A percentile compares a stretch with the other conserved stretches of the same genome.
Conservation (phyloP, 1,139 yeast species). For the Hansenula sp. region DNA sequence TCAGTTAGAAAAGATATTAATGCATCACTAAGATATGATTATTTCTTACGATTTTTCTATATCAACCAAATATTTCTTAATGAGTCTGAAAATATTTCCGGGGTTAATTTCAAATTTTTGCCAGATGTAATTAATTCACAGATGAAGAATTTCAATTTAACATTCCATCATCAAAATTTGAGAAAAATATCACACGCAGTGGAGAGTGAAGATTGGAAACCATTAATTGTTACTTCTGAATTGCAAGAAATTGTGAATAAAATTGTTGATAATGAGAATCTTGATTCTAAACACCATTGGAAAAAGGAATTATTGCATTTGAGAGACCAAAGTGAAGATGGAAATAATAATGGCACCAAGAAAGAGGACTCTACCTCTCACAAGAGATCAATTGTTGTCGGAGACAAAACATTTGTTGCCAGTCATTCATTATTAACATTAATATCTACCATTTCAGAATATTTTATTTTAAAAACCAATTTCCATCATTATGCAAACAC, state of each 20-base stretch:
- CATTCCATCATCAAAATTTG: conserved; percentile 51
- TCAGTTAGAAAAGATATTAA: conserved; percentile 74
- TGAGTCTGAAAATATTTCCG: conserved; percentile 84
- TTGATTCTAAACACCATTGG: conserved; percentile 34
- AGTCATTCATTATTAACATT: conserved; percentile 29
- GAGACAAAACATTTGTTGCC: conserved; percentile 37
- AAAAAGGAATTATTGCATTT: conserved; percentile 11
- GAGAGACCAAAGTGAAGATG: conserved; percentile 4
- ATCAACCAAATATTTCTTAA: conserved; percentile 65
- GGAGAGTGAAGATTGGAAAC: conserved; percentile 80
- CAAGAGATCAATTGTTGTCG: conserved; percentile 35
- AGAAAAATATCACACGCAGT: conserved; percentile 40
- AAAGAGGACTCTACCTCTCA: conserved; percentile 24
- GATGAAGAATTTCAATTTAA: conserved; percentile 52
- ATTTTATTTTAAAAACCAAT: conserved; percentile 24
- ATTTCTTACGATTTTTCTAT: conserved; percentile 63
- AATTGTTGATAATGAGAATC: conserved; percentile 46
- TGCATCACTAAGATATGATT: conserved; percentile 47
- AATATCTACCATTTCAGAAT: conserved; percentile 24
- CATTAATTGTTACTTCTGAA: conserved; percentile 44
- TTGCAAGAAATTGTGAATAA: conserved; percentile 53
- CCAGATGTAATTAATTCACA: conserved; percentile 69
- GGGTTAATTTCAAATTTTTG: conserved; percentile 57
- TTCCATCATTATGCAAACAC: conserved; percentile 13
- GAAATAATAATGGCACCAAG: conserved; percentile 4